Evolutionary conservation across 495 filamentous ascomycete species (phyloP).

Genomic region (Penicillium angulare): DNA sequence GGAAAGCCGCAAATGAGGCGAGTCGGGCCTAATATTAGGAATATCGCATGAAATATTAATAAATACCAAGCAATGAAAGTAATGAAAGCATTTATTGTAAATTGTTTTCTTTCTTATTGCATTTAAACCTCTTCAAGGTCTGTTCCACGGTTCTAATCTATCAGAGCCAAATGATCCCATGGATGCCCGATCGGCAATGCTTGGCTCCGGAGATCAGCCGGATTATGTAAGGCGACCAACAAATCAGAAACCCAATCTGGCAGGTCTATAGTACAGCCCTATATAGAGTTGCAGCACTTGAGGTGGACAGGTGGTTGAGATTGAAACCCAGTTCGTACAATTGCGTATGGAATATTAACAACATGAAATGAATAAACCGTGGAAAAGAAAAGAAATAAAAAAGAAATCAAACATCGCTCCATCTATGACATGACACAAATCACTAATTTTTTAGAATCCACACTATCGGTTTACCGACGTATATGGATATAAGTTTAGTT

Average conservation of each 20-base stretch:
- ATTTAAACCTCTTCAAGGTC: not conserved
- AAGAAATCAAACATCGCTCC: constrained; percentile 22
- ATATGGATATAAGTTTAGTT: constrained; percentile 20
- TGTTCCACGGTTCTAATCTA: not conserved
- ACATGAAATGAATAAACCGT: too few species aligned
- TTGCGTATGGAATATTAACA: constrained; percentile 19
- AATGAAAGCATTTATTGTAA: not conserved
- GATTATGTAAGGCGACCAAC: too few species aligned
- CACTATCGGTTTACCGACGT: constrained; percentile 1
- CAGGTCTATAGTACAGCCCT: too few species aligned
- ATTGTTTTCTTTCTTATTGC: not conserved
- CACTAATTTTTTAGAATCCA: constrained; percentile 18
- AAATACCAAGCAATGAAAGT: not conserved
- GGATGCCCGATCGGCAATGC: constrained; percentile 1
- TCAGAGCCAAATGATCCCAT: not conserved
- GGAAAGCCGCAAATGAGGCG: too few species aligned
- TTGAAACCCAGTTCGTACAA: constrained; percentile 12
- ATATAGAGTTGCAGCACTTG: too few species aligned
- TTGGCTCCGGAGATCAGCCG: constrained; percentile 1
- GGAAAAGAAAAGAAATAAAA: constrained; percentile 13
- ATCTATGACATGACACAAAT: constrained; percentile 31
- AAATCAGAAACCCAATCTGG: too few species aligned
- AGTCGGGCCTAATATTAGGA: too few species aligned
- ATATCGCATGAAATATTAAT: too few species aligned
- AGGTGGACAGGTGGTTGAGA: too few species aligned